Percentiles rank a stretch among this genome's conserved stretches.
These are phyloP conservation scores for Ashbya aceris DNA, from an alignment of 1,139 yeast species.

Conservation along the genomic window DNA sequence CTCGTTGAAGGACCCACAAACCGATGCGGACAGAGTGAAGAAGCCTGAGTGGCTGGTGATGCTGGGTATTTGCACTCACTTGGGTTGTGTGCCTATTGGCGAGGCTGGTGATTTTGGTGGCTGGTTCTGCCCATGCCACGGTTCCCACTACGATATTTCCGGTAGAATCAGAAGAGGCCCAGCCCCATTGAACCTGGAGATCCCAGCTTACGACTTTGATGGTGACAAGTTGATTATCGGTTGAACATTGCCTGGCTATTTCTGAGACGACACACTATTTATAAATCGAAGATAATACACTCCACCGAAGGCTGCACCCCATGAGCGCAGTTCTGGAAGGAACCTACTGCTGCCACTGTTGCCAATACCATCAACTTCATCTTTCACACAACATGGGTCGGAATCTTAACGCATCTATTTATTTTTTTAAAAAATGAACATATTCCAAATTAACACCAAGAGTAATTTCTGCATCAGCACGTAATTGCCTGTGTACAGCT, in stretches of 20 bases:
- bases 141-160: conserved; percentile 98
- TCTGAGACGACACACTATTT: no score
- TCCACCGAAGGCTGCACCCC: no score
- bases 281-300: no score
- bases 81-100: conserved; percentile 99
- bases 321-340: no score
- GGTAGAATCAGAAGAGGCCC: conserved; percentile 99
- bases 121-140: conserved; percentile 99
- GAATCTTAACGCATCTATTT: conserved; percentile 2
- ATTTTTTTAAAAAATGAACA: conserved; percentile 1
- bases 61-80: conserved; percentile 99
- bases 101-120: conserved; percentile 99
- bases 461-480: no score
- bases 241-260: conserved; percentile 29
- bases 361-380: no score
- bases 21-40: conserved; percentile 87
- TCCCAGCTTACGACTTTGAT: conserved; percentile 84
- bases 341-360: no score
- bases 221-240: conserved; percentile 79
- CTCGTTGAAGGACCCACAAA: conserved; percentile 85
- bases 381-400: neutral
- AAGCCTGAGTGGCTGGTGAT: conserved; percentile 98
- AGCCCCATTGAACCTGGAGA: conserved; percentile 97
- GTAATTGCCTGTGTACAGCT: no score
- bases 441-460: neutral